Conservation (phyloP, 2,329 filamentous ascomycete species). For the Pyrenochaeta sp. region DNA sequence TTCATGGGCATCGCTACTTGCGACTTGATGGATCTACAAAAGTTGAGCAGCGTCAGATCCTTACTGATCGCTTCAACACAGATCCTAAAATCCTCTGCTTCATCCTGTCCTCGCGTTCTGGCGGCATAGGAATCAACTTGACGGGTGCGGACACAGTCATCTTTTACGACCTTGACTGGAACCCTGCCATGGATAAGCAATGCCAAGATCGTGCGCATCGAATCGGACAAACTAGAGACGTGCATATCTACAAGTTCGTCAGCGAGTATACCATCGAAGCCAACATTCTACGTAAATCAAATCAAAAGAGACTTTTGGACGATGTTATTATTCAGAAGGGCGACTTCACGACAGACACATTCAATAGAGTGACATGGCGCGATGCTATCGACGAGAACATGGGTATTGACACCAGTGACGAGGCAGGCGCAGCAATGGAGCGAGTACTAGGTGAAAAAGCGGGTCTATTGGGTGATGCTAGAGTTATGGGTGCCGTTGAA, state of each 20-base stretch:
- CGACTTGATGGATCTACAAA: constrained; percentile 96
- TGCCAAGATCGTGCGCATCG: constrained; percentile 97
- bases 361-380: constrained; percentile 76
- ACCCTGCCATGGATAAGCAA: constrained; percentile 99
- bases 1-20: constrained; percentile 95
- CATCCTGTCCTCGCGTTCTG: constrained; percentile 93
- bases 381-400: constrained; percentile 69
- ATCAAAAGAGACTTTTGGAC: constrained; percentile 97
- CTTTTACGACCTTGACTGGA: constrained; percentile 99
- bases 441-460: constrained; percentile 76
- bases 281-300: constrained; percentile 95
- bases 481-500: constrained; percentile 87
- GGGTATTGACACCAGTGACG: constrained; percentile 59
- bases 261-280: constrained; percentile 84
- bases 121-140: constrained; percentile 93
- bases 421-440: constrained; percentile 84
- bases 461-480: constrained; percentile 64
- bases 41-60: constrained; percentile 91
- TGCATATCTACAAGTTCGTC: constrained; percentile 86
- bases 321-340: constrained; percentile 99
- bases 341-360: constrained; percentile 96
- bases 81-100: constrained; percentile 93
- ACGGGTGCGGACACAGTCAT: constrained; percentile 98
- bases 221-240: constrained; percentile 96
- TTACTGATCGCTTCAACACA: constrained; percentile 96